These are phyloP conservation scores for Mycena pura DNA, from an alignment of 768 basidiomycete species.

Conservation along the genomic window DNA sequence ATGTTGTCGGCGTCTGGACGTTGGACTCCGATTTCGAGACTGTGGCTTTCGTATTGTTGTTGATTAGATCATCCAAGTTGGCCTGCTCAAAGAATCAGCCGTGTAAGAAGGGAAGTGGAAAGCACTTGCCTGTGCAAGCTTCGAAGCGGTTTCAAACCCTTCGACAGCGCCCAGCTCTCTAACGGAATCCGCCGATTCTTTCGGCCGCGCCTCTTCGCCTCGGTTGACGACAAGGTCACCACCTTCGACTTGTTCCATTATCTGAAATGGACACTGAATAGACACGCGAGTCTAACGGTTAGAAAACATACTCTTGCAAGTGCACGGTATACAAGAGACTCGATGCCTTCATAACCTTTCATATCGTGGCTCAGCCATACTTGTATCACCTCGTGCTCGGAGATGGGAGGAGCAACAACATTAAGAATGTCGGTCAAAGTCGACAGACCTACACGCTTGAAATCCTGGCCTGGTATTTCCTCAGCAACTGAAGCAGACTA, in stretches of 20 bases:
- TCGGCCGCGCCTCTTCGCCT: slow-evolving; percentile 78
- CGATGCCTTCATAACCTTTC: slow-evolving; percentile 95
- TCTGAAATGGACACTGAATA: slow-evolving; percentile 47
- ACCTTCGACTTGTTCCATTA: slow-evolving; percentile 94
- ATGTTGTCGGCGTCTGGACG: slow-evolving; percentile 67
- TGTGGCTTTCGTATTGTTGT: slow-evolving; percentile 56
- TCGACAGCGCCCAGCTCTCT: slow-evolving; percentile 86
- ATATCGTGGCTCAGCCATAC: slow-evolving; percentile 97
- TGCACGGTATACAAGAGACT: slow-evolving; percentile 90
- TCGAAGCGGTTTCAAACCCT: slow-evolving; percentile 82
- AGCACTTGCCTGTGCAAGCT: slow-evolving; percentile 75
- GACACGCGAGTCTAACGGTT: neutral
- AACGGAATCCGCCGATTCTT: slow-evolving; percentile 53
- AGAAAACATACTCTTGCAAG: slow-evolving; percentile 69
- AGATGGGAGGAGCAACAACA: slow-evolving; percentile 97
- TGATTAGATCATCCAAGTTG: slow-evolving; percentile 77
- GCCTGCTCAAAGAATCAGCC: slow-evolving; percentile 52
- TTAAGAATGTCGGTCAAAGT: slow-evolving; percentile 93
- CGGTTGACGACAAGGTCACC: slow-evolving; percentile 90
- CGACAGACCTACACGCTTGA: slow-evolving; percentile 86
- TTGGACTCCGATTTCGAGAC: slow-evolving; percentile 38
- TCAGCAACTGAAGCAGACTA: slow-evolving; percentile 4
- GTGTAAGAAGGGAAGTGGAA: slow-evolving; percentile 11
- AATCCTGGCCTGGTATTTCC: slow-evolving; percentile 75
- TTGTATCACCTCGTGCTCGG: slow-evolving; percentile 97